Percentiles rank a stretch among this genome's conserved stretches.
Evolutionary conservation across 2,329 filamentous ascomycete genomes (phyloP).

Genomic region (Fusarium odoratissimum): DNA sequence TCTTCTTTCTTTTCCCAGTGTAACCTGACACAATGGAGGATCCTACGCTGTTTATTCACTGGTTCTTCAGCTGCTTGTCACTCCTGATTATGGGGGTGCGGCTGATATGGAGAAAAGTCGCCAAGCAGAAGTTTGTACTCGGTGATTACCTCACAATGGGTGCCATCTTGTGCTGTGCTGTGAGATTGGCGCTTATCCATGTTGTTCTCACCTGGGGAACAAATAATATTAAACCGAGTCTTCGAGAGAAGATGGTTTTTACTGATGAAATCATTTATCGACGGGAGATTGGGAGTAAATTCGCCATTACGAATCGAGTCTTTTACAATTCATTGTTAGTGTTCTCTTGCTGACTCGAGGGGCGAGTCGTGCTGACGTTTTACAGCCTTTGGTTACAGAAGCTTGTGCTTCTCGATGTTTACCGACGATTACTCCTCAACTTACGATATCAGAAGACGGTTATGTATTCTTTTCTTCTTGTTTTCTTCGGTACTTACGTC

Average conservation of each 20-base stretch:
- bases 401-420: conserved; percentile 32
- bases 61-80: conserved; percentile 2
- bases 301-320: neutral
- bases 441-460: conserved; percentile 15
- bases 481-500: conserved; percentile 32
- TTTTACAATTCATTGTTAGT: conserved; percentile 10
- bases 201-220: neutral
- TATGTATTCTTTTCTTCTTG: conserved; percentile 23
- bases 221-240: neutral
- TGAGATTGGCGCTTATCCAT: neutral
- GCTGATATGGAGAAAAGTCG: neutral
- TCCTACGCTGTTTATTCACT: conserved; percentile 3
- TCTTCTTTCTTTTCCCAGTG: neutral
- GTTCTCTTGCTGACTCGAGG: neutral
- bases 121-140: neutral
- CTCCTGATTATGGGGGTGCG: neutral
- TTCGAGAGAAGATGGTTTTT: neutral
- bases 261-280: neutral
- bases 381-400: conserved; percentile 38
- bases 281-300: neutral
- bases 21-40: neutral
- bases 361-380: neutral
- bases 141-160: conserved; percentile 1
- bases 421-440: conserved; percentile 30
- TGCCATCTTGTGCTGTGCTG: neutral